Evolutionary conservation across 2,329 filamentous ascomycete species (phyloP), one percentile per base, ranked within the genome.

Genomic region (Grosmannia penicillata): DNA sequence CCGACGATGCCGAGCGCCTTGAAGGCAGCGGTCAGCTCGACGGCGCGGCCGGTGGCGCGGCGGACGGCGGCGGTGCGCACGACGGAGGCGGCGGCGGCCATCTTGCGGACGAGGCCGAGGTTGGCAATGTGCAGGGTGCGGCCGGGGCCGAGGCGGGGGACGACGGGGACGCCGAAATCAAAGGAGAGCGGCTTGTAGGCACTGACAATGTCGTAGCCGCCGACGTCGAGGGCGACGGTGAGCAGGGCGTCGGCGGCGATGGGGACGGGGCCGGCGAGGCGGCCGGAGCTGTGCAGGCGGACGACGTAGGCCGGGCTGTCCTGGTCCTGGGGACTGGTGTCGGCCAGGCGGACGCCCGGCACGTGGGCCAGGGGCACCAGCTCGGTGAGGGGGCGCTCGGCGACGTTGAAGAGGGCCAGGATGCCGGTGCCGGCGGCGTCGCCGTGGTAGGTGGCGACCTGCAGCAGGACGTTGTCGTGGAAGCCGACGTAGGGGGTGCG

Each of bases 81-180:
- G 8, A 94, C 68, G 0, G 85, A 86, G 1, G 84, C 86, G 1
- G 79, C 75, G 1, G 86, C 89, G 0, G 85, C 85, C 82, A 96
- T 93, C 57, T 95, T 94, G 3, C 72, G 81, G 4, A 93, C 47
- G 2, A 96, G 62, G 1, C 89, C 89, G 1, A 96, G 57, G 15
- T 80, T 76, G 1, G 83, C 76, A 2, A 87, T 63, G 31, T 59
- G 60, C 45, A 89, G 75, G 0, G 61, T 56, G 1, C 65, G 19
- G 2, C 9, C 18, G 15, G 10, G 9, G 9, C 4, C 17, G 31
- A 8, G 9, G 23, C 10, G 22, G 9, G 15, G 75, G 0, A 62
- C 56, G 1, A 60, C 56, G 45, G 15, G 75, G 0, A 62, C 56
- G 1, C 60, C 56, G 45, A 24, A 19, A 45, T 26, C 6, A 23